Percentiles rank a stretch among this genome's conserved stretches.
phyloP scores from a whole-genome alignment of 371 early-diverging fungal species.

The Lichtheimia hyalospora region DNA sequence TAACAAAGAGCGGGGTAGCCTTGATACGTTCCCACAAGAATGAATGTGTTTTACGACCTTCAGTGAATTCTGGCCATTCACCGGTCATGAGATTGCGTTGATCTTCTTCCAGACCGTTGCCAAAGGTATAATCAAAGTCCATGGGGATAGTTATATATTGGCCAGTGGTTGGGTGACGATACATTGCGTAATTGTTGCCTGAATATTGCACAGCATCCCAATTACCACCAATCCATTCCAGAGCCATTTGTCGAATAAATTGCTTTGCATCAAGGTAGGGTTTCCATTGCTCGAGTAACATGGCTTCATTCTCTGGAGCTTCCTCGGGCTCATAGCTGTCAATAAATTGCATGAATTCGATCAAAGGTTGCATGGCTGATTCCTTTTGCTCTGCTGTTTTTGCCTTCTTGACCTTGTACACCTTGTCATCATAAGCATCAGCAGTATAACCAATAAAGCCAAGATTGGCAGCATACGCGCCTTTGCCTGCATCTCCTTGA shows the following conservation, averaged over 20 bases:
- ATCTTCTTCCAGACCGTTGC: conserved; percentile 34
- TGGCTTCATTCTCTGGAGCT: neutral
- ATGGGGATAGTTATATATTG: conserved; percentile 35
- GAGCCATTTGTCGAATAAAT: conserved; percentile 39
- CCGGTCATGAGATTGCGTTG: conserved; percentile 20
- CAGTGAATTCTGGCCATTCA: conserved; percentile 19
- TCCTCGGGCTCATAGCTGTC: conserved; percentile 12
- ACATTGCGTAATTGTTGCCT: conserved; percentile 31
- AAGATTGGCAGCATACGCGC: conserved; percentile 31
- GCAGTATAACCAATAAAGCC: conserved; percentile 25
- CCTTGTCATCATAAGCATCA: conserved; percentile 19
- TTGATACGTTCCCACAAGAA: conserved; percentile 27
- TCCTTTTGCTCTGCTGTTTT: conserved; percentile 15
- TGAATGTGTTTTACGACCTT: conserved; percentile 16
- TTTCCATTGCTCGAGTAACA: conserved; percentile 8
- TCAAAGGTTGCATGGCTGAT: conserved; percentile 21
- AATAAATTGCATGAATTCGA: conserved; percentile 33
- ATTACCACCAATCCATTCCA: conserved; percentile 41
- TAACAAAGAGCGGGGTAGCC: conserved; percentile 9
- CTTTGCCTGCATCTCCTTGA: conserved; percentile 36
- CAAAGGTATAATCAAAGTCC: conserved; percentile 47
- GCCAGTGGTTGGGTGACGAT: conserved; percentile 11
- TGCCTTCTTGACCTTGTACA: conserved; percentile 20
- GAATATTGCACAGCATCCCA: conserved; percentile 32
- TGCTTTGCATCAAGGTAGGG: conserved; percentile 16